These are phyloP conservation scores for Rhizopogon vulgaris DNA, from an alignment of 768 basidiomycete genomes.

Conservation along the genomic window DNA sequence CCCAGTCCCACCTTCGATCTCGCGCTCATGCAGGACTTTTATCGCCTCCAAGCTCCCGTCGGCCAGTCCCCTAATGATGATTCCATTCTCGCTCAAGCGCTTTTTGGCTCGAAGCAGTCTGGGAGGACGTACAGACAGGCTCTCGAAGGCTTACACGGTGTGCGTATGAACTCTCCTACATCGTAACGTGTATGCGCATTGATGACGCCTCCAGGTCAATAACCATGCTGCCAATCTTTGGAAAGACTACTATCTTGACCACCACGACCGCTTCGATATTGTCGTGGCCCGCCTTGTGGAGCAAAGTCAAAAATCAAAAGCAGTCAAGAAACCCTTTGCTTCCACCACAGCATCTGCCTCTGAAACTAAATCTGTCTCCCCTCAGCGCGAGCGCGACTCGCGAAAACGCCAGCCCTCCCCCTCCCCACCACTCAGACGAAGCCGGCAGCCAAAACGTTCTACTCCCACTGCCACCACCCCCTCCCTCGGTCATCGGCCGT, in stretches of 20 bases:
- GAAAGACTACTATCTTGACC: conserved; percentile 78
- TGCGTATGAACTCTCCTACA: conserved; percentile 27
- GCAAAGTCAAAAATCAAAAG: conserved; percentile 15
- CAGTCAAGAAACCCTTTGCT: conserved; percentile 24
- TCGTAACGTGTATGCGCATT: neutral
- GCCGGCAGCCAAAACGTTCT: conserved; percentile 16
- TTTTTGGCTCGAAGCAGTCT: conserved; percentile 30
- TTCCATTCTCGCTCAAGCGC: conserved; percentile 45
- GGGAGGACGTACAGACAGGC: conserved; percentile 56
- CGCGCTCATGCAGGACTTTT: conserved; percentile 49
- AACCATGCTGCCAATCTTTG: conserved; percentile 53
- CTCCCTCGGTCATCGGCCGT: conserved; percentile 18
- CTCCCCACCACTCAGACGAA: conserved; percentile 20
- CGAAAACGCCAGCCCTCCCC: conserved; percentile 31
- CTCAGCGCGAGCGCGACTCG: conserved; percentile 18
- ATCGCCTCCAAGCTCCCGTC: conserved; percentile 49
- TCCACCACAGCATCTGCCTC: neutral
- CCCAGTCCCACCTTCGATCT: conserved; percentile 19
- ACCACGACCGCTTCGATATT: conserved; percentile 54
- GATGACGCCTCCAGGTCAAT: conserved; percentile 28
- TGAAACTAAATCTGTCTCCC: neutral
- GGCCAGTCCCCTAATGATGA: conserved; percentile 48
- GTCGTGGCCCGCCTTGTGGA: conserved; percentile 19
- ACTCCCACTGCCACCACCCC: conserved; percentile 13
- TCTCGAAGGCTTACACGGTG: conserved; percentile 62